These are phyloP conservation scores for Ascochyta viciae-villosae DNA, from an alignment of 2,329 filamentous ascomycete genomes.

Conservation along the genomic window DNA sequence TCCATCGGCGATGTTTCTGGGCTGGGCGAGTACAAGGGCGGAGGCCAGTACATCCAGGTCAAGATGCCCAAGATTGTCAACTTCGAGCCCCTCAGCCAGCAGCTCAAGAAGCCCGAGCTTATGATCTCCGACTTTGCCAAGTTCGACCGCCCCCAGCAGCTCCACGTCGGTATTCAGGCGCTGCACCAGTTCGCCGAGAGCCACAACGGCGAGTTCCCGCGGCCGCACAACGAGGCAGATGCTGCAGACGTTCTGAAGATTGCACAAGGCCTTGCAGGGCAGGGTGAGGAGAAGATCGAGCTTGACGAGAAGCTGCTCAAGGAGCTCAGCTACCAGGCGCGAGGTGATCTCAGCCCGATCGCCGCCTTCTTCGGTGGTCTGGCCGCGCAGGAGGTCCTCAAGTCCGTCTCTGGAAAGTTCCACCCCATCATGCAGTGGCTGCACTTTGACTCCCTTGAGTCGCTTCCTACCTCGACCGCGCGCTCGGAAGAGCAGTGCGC, in stretches of 20 bases:
- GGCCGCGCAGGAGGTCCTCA: constrained; percentile 91
- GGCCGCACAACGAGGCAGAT: constrained; percentile 84
- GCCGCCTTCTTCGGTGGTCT: constrained; percentile 95
- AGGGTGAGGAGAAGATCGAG: constrained; percentile 75
- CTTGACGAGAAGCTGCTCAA: constrained; percentile 90
- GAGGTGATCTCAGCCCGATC: constrained; percentile 88
- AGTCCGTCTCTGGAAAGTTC: constrained; percentile 98
- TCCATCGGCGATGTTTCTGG: constrained; percentile 92
- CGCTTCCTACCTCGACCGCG: constrained; percentile 75
- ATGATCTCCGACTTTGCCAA: constrained; percentile 96
- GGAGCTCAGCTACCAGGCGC: constrained; percentile 93
- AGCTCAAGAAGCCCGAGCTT: constrained; percentile 87
- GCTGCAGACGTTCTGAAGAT: constrained; percentile 78
- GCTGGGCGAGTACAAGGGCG: constrained; percentile 84
- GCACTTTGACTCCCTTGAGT: constrained; percentile 98
- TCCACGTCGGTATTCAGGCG: constrained; percentile 92
- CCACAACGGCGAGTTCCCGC: constrained; percentile 75
- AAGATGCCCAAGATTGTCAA: constrained; percentile 97
- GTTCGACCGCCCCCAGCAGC: constrained; percentile 90
- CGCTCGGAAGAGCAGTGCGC: constrained; percentile 89
- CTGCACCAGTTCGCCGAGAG: constrained; percentile 82
- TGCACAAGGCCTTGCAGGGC: constrained; percentile 73
- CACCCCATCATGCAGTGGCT: constrained; percentile 94
- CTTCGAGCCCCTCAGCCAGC: constrained; percentile 80
- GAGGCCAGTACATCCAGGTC: constrained; percentile 91